A percentile compares a stretch with the other conserved stretches of the same genome.
Conservation (phyloP, 2,329 filamentous ascomycete genomes). For the Didymella lethalis region DNA sequence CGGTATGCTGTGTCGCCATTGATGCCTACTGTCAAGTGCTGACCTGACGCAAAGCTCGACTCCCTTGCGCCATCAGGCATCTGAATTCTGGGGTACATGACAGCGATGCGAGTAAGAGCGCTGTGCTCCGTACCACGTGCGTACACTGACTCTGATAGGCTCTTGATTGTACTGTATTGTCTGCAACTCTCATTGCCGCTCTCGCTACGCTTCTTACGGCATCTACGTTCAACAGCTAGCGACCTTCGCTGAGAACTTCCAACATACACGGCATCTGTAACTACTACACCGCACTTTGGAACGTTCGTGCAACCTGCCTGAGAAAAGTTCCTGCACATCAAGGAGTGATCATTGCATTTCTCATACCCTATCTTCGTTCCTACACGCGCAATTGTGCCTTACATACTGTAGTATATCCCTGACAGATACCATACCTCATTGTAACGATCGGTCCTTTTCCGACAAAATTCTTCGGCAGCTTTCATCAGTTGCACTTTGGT, state of each 20-base stretch:
- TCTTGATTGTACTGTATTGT: not conserved
- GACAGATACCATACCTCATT: constrained; percentile 3
- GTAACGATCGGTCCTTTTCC: not conserved
- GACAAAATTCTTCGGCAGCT: not conserved
- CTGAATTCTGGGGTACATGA: constrained; percentile 19
- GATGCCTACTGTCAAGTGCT: constrained; percentile 18
- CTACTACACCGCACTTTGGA: not conserved
- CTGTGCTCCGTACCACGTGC: not conserved
- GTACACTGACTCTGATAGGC: not conserved
- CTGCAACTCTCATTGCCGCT: not conserved
- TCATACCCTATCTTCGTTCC: constrained; percentile 2
- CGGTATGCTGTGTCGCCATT: constrained; percentile 24
- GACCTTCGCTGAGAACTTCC: not conserved
- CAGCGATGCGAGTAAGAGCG: constrained; percentile 9
- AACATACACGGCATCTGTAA: constrained; percentile 4
- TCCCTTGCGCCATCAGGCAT: constrained; percentile 29
- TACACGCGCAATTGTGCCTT: constrained; percentile 8
- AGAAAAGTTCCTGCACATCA: not conserved
- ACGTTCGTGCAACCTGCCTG: not conserved
- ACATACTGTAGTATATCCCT: constrained; percentile 17
- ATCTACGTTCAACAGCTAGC: not conserved
- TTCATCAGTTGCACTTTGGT: not conserved
- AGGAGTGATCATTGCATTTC: not conserved
- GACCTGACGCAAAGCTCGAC: constrained; percentile 30
- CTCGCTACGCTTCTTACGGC: not conserved